Evolutionary conservation across 2,329 filamentous ascomycete genomes (phyloP).

Genomic region (Bipolaris victoriae): DNA sequence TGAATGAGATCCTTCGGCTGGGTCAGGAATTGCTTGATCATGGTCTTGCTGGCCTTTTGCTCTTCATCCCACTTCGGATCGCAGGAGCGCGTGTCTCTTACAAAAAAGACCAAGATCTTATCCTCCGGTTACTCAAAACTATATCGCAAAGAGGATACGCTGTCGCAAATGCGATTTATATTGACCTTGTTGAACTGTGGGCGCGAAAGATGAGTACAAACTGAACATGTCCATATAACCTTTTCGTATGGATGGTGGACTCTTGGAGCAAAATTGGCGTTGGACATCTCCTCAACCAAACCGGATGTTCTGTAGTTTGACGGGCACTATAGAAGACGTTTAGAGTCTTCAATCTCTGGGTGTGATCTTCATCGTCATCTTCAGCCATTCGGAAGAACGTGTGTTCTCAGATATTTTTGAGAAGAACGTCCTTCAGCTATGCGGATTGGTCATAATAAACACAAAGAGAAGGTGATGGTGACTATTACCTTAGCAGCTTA

Average conservation of each 20-base stretch:
- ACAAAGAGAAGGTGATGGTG: too few relatives aligned
- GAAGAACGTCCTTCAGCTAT: too few relatives aligned
- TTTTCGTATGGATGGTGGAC: not conserved
- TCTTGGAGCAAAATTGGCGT: too few relatives aligned
- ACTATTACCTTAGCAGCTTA: too few relatives aligned
- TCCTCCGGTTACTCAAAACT: conserved; percentile 19
- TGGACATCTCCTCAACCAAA: too few relatives aligned
- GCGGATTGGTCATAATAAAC: too few relatives aligned
- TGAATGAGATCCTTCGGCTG: conserved; percentile 26
- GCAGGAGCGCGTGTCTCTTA: conserved; percentile 31
- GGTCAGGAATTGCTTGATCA: conserved; percentile 22
- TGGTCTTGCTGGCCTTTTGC: conserved; percentile 28
- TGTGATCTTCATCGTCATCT: too few relatives aligned
- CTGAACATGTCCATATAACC: not conserved
- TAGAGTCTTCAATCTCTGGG: too few relatives aligned
- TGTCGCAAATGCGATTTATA: conserved; percentile 24
- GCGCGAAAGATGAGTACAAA: not conserved
- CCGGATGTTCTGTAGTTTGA: too few relatives aligned
- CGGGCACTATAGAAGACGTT: too few relatives aligned
- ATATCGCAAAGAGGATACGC: conserved; percentile 25
- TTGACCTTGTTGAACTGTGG: conserved; percentile 26
- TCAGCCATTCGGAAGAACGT: too few relatives aligned
- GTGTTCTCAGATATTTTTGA: too few relatives aligned
- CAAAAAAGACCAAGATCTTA: conserved; percentile 7
- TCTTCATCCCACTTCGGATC: conserved; percentile 39